Base-by-base conservation (phyloP, 2,329 filamentous ascomycete genomes). In the Phyllosticta citriasiana region DNA sequence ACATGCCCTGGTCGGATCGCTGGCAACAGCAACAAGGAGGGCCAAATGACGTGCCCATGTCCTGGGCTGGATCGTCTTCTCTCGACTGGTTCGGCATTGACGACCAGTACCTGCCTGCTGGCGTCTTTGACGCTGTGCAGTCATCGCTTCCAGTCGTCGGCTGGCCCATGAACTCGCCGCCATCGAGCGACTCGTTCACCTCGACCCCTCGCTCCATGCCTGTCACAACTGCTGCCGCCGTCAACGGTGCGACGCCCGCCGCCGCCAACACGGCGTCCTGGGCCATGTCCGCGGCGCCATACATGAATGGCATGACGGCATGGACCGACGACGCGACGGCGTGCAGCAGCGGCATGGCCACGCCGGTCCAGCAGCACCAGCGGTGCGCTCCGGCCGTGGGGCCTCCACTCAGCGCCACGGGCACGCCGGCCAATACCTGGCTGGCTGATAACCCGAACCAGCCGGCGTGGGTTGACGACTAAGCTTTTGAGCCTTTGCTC, bases 41-140 rank as follows among this genome's bases (percentile, higher is more conserved):
- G 14, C 58, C 53, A 2, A 25, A 51, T 10, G 59, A 61, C 40
- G 57, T 61, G 24, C 40, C 54, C 30, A 61, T 57, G 59, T 57
- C 54, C 19, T 61, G 59, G 59, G 54, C 59, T 6, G 59, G 59
- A 54, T 57, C 54, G 47, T 57, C 54, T 40, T 57, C 54, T 40
- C 59, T 61, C 47, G 59, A 61, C 59, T 61, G 59, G 59, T 61
- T 61, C 35, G 59, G 59, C 1, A 54, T 57, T 7, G 59, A 61
- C 27, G 59, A 61, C 47, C 59, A 61, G 24, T 61, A 61, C 16
- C 59, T 61, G n/a, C 59, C 59, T 8, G 59, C 59, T 1, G 59
- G 59, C 12, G 59, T 61, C 19, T 61, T 61, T 35, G 59, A 61
- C 24, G 59, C 59, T 14, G 59, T 61, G 19, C 54, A 54, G 2